Percentiles rank a stretch among this genome's conserved stretches.
Evolutionary conservation across 169 alveolate genomes (phyloP).

Genomic region (Cryptosporidium baileyi): DNA sequence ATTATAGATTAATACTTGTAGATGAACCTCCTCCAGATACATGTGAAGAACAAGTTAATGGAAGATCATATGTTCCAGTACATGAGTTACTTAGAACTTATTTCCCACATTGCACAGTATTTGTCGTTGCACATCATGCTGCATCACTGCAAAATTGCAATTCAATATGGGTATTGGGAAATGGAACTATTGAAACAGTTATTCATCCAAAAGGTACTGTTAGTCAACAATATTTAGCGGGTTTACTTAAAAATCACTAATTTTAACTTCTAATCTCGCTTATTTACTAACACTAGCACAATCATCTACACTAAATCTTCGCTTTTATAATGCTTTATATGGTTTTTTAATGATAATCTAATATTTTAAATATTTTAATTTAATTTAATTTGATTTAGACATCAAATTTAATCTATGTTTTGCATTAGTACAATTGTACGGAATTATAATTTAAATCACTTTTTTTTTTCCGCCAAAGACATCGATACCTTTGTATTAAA

Average conservation of each 20-base stretch:
- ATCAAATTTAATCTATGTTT: too few relatives aligned
- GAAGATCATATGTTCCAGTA: conserved; percentile 35
- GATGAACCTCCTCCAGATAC: conserved; percentile 78
- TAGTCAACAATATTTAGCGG: conserved; percentile 31
- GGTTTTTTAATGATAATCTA: too few relatives aligned
- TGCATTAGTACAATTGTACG: too few relatives aligned
- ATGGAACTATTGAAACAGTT: conserved; percentile 51
- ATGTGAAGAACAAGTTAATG: conserved; percentile 31
- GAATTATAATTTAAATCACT: too few relatives aligned
- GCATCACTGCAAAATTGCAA: conserved; percentile 64
- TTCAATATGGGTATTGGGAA: conserved; percentile 66
- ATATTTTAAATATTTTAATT: too few relatives aligned
- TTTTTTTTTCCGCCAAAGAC: too few relatives aligned
- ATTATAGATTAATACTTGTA: conserved; percentile 72
- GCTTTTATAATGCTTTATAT: too few relatives aligned
- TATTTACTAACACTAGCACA: neutral
- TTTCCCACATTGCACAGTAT: conserved; percentile 67
- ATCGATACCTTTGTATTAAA: too few relatives aligned
- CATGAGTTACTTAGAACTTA: conserved; percentile 64
- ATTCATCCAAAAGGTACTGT: conserved; percentile 34
- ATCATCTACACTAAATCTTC: neutral
- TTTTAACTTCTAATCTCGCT: too few relatives aligned
- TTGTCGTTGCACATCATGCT: conserved; percentile 68
- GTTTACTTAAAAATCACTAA: neutral
- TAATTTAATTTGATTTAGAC: too few relatives aligned